phyloP scores from a whole-genome alignment of 305 asterid species.

The Fraxinus ornus region DNA sequence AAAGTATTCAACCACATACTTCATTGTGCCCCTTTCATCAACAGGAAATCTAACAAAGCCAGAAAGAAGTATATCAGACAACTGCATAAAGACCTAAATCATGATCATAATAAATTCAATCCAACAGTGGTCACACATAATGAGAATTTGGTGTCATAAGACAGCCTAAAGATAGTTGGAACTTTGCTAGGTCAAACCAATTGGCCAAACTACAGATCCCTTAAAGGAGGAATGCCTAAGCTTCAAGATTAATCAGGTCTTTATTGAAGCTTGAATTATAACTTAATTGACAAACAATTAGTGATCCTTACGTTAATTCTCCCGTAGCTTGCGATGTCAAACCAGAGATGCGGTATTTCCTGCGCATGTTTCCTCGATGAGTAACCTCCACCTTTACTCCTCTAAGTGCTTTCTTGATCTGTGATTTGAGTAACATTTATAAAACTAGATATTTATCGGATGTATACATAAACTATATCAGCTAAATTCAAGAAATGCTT shows the following conservation, averaged over 20 bases:
- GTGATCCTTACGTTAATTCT: slow-evolving; percentile 57
- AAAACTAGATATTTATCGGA: not conserved
- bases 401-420: slow-evolving; percentile 76
- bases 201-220: not conserved
- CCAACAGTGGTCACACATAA: not conserved
- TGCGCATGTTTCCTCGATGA: slow-evolving; percentile 78
- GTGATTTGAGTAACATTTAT: slow-evolving; percentile 16
- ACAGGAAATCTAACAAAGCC: slow-evolving; percentile 55
- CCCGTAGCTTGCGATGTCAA: slow-evolving; percentile 69
- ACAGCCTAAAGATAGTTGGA: not conserved
- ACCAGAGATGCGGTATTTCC: slow-evolving; percentile 71
- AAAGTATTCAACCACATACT: slow-evolving; percentile 61
- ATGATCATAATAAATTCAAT: not conserved
- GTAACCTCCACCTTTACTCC: slow-evolving; percentile 87
- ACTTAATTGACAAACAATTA: not conserved
- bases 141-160: not conserved
- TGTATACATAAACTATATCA: not conserved
- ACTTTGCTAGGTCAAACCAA: not conserved
- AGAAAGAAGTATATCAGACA: slow-evolving; percentile 14
- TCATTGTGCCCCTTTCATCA: slow-evolving; percentile 58
- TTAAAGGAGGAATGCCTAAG: not conserved
- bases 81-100: not conserved
- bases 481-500: not conserved
- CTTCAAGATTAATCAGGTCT: not conserved
- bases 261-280: not conserved